Evolutionary conservation across 768 basidiomycete genomes (phyloP), one percentile per base, ranked within the genome.

Genomic region (Auricularia auricula-judae): DNA sequence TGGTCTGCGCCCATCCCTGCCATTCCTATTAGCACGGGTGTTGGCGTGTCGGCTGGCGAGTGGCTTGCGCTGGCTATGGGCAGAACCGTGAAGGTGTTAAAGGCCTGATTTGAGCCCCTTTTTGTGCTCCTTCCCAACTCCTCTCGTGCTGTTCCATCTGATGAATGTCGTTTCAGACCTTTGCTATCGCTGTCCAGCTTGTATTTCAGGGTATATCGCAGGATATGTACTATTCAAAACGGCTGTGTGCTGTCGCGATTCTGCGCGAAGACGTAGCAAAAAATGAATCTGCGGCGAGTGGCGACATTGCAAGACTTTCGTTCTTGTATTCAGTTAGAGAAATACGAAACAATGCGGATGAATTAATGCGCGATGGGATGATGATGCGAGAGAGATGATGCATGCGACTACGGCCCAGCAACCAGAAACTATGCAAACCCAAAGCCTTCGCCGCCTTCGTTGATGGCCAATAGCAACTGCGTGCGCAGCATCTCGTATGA

Each of bases 401-500:
- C 39, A 42, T 14, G 39, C 39, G 39, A 42, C 39, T 42, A 29
- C 39, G 39, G 7, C 39, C 12, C 8, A 42, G 12, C 39, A 42
- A 42, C 39, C 39, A 42, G 39, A n/a, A 63, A 62, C 67, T 71
- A 85, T 67, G 82, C 83, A 74, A 95, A 95, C 62, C 92, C 96
- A 74, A 98, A 98, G 54, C 93, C 93, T 78, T 95, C 93, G 23
- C 91, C 92, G 62, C 94, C 95, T 75, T 98, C 97, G 70, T 90
- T 93, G 72, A 98, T 96, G 42, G 96, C 93, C 67, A 96, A 80
- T 63, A 95, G 76, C 43, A 99, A 75, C 73, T 92, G 92, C 67
- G 91, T 89, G 34, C 97, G 86, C 67, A 99, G 82, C 83, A 94
- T 94, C 73, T 99, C 97, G 72, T 99, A 98, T 18, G 91, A 93